phyloP scores from a whole-genome alignment of 2,329 filamentous ascomycete species.

The Ophiostoma sp. region DNA sequence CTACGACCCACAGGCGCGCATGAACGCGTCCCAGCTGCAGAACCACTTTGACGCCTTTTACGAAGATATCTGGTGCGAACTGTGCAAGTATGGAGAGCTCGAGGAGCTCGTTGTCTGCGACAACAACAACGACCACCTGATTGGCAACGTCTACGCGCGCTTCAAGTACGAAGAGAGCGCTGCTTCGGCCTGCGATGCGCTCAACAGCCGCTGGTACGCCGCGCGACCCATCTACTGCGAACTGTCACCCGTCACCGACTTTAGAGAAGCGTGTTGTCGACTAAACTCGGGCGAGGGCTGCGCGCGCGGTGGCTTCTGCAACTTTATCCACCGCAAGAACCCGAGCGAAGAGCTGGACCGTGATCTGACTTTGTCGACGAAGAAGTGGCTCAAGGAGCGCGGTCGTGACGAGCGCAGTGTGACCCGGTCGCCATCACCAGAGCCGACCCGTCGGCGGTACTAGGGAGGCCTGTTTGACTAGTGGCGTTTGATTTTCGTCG shows the following conservation, averaged over 20 bases:
- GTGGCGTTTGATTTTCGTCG: not conserved
- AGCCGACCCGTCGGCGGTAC: conserved; percentile 72
- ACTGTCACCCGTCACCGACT: conserved; percentile 93
- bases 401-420: conserved; percentile 82
- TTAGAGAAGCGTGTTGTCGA: conserved; percentile 94
- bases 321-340: conserved; percentile 98
- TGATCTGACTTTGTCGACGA: conserved; percentile 83
- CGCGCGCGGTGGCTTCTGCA: conserved; percentile 95
- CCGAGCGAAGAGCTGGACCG: conserved; percentile 83
- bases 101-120: conserved; percentile 98
- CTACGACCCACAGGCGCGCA: conserved; percentile 94
- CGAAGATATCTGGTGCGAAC: conserved; percentile 99
- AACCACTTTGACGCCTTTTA: conserved; percentile 99
- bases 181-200: conserved; percentile 87
- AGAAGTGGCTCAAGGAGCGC: conserved; percentile 90
- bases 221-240: conserved; percentile 98
- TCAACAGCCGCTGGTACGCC: conserved; percentile 96
- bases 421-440: conserved; percentile 80
- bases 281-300: conserved; percentile 94
- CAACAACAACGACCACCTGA: conserved; percentile 99
- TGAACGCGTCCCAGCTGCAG: conserved; percentile 93
- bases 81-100: conserved; percentile 97
- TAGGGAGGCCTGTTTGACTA: conserved; percentile 40
- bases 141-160: conserved; percentile 97
- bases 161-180: conserved; percentile 99